phyloP scores from a whole-genome alignment of 352 stramenopile genomes.

The Phytophthora crassamura region DNA sequence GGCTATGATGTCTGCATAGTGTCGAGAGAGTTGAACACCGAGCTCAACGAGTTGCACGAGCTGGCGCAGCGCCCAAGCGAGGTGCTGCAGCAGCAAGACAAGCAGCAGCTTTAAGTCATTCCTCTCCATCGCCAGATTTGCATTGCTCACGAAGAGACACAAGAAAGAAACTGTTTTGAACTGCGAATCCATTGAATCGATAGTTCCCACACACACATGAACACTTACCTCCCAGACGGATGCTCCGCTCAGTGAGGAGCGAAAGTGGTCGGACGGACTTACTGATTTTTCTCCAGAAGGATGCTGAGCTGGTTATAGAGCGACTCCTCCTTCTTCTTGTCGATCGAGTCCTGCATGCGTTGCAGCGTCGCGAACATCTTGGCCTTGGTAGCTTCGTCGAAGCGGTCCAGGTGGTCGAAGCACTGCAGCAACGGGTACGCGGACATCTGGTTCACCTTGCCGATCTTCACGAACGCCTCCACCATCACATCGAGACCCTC shows the following conservation, averaged over 20 bases:
- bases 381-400: slow-evolving; percentile 62
- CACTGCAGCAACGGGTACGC: slow-evolving; percentile 81
- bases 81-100: slow-evolving; percentile 11
- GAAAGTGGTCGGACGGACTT: slow-evolving; percentile 4
- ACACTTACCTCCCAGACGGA: neutral
- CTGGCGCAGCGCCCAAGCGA: slow-evolving; percentile 8
- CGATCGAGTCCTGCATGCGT: slow-evolving; percentile 78
- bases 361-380: slow-evolving; percentile 64
- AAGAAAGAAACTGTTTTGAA: neutral
- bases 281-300: slow-evolving; percentile 83
- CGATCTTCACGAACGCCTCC: slow-evolving; percentile 77
- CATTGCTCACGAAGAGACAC: slow-evolving; percentile 20
- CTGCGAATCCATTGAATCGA: slow-evolving; percentile 15
- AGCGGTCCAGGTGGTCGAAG: slow-evolving; percentile 82
- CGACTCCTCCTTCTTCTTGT: slow-evolving; percentile 85
- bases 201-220: slow-evolving; percentile 4
- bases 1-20: slow-evolving; percentile 4
- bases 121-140: slow-evolving; percentile 29
- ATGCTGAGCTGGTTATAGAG: slow-evolving; percentile 90
- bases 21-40: neutral
- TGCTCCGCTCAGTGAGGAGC: too few relatives aligned
- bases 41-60: slow-evolving; percentile 6
- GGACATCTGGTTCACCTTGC: slow-evolving; percentile 89
- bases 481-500: slow-evolving; percentile 79
- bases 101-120: slow-evolving; percentile 16